Percentiles rank a stretch among this genome's conserved stretches.
These are phyloP conservation scores for Eimeria nieschulzi DNA, from an alignment of 169 alveolate genomes.

Conservation along the genomic window DNA sequence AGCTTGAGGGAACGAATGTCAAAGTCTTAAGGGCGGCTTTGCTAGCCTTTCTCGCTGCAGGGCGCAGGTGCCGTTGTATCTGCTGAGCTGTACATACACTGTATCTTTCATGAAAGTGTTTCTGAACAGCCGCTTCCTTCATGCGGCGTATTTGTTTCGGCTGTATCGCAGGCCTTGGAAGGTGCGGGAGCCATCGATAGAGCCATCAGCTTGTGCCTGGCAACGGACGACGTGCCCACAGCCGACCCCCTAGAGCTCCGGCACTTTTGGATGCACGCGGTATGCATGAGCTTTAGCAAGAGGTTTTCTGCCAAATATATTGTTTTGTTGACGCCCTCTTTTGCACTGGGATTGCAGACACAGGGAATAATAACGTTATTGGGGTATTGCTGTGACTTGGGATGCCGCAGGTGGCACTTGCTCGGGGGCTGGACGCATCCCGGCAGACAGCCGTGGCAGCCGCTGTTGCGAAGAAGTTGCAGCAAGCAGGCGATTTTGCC, in stretches of 20 bases:
- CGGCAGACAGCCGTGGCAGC: constrained; percentile 4
- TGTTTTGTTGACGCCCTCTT: neutral
- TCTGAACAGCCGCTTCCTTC: too few relatives aligned
- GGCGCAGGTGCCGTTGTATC: too few relatives aligned
- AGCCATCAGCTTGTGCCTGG: neutral
- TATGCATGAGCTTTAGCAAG: neutral
- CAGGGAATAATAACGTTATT: too few relatives aligned
- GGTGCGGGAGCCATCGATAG: neutral
- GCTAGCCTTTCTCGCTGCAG: too few relatives aligned
- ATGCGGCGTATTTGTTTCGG: neutral
- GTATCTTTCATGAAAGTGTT: too few relatives aligned
- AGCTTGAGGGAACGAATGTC: too few relatives aligned
- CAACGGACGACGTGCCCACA: neutral
- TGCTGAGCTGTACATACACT: too few relatives aligned
- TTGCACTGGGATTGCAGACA: too few relatives aligned
- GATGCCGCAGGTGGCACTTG: constrained; percentile 29
- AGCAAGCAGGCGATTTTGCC: neutral
- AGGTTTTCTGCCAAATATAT: too few relatives aligned
- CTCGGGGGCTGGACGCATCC: constrained; percentile 11
- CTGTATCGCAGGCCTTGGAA: neutral
- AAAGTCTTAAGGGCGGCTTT: too few relatives aligned
- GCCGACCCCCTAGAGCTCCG: neutral
- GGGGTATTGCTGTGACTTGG: too few relatives aligned
- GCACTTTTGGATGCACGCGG: constrained; percentile 22
- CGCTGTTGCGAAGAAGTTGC: neutral